These are phyloP conservation scores for Drechmeria coniospora DNA, from an alignment of 2,329 filamentous ascomycete genomes.

Conservation along the genomic window DNA sequence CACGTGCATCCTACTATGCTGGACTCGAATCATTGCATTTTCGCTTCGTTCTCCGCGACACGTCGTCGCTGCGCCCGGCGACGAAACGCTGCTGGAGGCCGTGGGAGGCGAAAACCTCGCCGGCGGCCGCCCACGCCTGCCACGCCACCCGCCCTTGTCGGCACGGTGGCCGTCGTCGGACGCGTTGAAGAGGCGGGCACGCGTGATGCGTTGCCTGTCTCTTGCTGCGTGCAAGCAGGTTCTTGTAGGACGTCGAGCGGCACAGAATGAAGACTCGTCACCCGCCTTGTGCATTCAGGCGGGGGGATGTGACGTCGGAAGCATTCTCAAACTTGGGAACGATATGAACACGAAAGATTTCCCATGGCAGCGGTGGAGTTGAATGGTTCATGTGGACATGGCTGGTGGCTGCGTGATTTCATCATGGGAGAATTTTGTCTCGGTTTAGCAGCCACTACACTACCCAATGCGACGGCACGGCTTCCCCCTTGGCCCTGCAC, in stretches of 20 bases:
- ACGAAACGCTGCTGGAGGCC: too few relatives aligned
- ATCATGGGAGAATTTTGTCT: not conserved
- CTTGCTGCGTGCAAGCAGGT: not conserved
- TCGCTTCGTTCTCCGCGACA: too few relatives aligned
- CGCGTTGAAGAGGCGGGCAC: not conserved
- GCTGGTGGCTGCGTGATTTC: constrained; percentile 8
- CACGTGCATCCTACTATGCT: constrained; percentile 9
- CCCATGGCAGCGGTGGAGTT: constrained; percentile 19
- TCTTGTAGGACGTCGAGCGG: constrained; percentile 1
- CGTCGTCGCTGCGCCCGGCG: too few relatives aligned
- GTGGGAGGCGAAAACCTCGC: too few relatives aligned
- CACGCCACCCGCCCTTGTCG: too few relatives aligned
- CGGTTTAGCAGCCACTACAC: too few relatives aligned
- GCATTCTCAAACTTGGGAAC: too few relatives aligned
- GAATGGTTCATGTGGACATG: constrained; percentile 11
- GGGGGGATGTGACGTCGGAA: too few relatives aligned
- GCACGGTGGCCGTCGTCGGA: not conserved
- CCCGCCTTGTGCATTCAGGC: too few relatives aligned
- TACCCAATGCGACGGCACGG: not conserved
- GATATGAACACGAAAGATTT: constrained; percentile 9
- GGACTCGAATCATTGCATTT: not conserved
- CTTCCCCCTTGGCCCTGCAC: not conserved
- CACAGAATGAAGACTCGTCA: too few relatives aligned
- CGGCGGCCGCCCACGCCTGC: too few relatives aligned
- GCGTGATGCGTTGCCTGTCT: not conserved